Base-by-base conservation (phyloP, 208 protist genomes). In the Acanthamoeba sp. region DNA sequence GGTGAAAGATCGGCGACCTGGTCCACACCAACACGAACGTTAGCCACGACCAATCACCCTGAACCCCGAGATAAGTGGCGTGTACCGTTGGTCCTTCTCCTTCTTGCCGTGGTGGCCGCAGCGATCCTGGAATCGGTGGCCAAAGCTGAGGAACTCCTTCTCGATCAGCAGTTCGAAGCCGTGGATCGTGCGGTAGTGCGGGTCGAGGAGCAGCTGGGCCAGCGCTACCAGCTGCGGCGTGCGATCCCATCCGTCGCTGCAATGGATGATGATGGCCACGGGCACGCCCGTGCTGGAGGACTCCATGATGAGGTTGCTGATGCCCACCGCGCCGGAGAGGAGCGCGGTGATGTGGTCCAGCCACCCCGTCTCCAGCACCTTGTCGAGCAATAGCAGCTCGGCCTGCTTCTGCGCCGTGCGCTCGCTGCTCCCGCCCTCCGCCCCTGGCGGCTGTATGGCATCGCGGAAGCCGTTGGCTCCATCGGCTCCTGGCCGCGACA, bases 101-200 rank as follows among this genome's bases (percentile, higher is more conserved):
- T 90, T 69, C 82, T 90, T 69, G 34, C 48, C 55, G 40, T 69
- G 34, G 36, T 93, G 89, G 27, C 62, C 89, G 10, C 55, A 80
- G n/a, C 89, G 89, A 32, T 78, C 45, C 57, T 71, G 62, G 32
- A 95, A 95, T 22, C 45, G 2, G 93, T 92, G 93, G 36, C 98
- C 98, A 91, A 98, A 98, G n/a, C 93, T 52, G n/a, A 98, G 50
- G 96, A 97, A 99, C 52, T 99, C 98, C 93, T 99, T 98, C 55
- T 98, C 97, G 40, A 99, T 95, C 18, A 99, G 90, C 0, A 96
- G 78, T 38, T 95, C 38, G 92, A 99, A 99, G 36, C 98, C 98
- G 32, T 93, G 69, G 32, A 98, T 95, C 6, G 97, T 98, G 52
- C 98, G 93, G 94, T 98, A 99, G 96, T 97, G 98, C 27, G 97